These are phyloP conservation scores for Plectranthus barbatus DNA, from an alignment of 257 asterid genomes.

Conservation along the genomic window DNA sequence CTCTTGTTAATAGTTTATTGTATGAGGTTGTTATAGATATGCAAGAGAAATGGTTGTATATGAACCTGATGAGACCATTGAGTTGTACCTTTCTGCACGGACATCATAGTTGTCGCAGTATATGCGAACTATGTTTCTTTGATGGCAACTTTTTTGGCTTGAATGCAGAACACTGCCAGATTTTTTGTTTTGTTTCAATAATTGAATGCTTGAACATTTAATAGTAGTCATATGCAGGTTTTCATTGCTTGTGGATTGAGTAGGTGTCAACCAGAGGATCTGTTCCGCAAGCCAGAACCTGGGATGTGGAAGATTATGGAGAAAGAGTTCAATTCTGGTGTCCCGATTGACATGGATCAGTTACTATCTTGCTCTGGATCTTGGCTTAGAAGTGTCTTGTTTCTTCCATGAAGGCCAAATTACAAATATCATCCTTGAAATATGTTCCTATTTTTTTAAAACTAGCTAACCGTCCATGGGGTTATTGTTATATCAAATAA, in stretches of 20 bases:
- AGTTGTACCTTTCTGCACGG: not conserved
- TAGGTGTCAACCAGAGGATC: slow-evolving; percentile 48
- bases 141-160: not conserved
- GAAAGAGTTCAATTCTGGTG: slow-evolving; percentile 83
- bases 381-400: not conserved
- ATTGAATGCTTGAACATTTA: not conserved
- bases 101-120: not conserved
- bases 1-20: not conserved
- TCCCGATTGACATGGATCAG: slow-evolving; percentile 67
- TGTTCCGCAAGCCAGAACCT: slow-evolving; percentile 78
- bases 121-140: not conserved
- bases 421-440: not conserved
- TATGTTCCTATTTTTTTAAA: not conserved
- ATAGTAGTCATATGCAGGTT: slow-evolving; percentile 44
- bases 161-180: not conserved
- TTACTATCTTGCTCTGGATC: slow-evolving; percentile 23
- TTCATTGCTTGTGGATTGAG: slow-evolving; percentile 87
- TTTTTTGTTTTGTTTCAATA: not conserved
- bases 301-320: slow-evolving; percentile 97
- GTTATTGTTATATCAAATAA: not conserved
- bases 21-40: not conserved
- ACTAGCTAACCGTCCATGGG: not conserved
- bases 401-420: not conserved
- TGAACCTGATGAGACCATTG: not conserved
- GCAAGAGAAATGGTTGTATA: not conserved